Evolutionary conservation across 805 yeast genomes (phyloP).

Genomic region (Crinitomyces ghanaensis): DNA sequence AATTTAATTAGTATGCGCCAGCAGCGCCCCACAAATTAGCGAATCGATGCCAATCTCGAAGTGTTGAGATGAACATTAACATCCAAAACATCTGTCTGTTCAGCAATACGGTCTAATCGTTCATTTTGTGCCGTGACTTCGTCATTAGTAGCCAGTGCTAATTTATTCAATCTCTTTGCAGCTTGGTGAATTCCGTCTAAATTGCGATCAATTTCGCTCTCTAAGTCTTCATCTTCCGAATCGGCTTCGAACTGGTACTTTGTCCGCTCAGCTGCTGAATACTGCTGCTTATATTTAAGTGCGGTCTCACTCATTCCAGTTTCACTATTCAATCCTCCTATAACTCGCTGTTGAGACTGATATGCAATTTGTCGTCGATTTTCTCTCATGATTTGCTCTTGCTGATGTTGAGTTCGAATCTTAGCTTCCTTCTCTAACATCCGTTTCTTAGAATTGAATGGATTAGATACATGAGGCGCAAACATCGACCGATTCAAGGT

Average conservation of each 20-base stretch:
- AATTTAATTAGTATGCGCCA: background rate
- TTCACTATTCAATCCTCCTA: slow-evolving; percentile 34
- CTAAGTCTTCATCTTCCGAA: slow-evolving; percentile 87
- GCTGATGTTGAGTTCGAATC: slow-evolving; percentile 48
- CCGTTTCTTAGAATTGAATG: slow-evolving; percentile 75
- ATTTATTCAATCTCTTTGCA: slow-evolving; percentile 56
- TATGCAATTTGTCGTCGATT: slow-evolving; percentile 47
- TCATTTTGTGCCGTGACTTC: slow-evolving; percentile 73
- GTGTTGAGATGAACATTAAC: slow-evolving; percentile 72
- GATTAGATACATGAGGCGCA: slow-evolving; percentile 71
- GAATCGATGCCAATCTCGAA: slow-evolving; percentile 41
- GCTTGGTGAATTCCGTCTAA: slow-evolving; percentile 64
- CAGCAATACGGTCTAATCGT: slow-evolving; percentile 65
- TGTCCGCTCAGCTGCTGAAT: slow-evolving; percentile 36
- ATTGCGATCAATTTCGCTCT: slow-evolving; percentile 73
- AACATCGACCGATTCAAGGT: slow-evolving; percentile 72
- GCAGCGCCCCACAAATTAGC: slow-evolving; percentile 12
- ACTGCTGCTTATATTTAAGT: slow-evolving; percentile 19
- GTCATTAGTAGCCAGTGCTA: slow-evolving; percentile 61
- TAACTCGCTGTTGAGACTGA: slow-evolving; percentile 58
- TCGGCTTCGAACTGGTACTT: slow-evolving; percentile 80
- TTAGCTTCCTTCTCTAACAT: slow-evolving; percentile 62
- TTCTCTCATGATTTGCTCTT: slow-evolving; percentile 53
- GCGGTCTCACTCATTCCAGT: slow-evolving; percentile 22
- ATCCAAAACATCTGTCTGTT: slow-evolving; percentile 75